Evolutionary conservation across 345 rosid genomes (phyloP), one percentile per base, ranked within the genome.

Genomic region (Hypericum perforatum): DNA sequence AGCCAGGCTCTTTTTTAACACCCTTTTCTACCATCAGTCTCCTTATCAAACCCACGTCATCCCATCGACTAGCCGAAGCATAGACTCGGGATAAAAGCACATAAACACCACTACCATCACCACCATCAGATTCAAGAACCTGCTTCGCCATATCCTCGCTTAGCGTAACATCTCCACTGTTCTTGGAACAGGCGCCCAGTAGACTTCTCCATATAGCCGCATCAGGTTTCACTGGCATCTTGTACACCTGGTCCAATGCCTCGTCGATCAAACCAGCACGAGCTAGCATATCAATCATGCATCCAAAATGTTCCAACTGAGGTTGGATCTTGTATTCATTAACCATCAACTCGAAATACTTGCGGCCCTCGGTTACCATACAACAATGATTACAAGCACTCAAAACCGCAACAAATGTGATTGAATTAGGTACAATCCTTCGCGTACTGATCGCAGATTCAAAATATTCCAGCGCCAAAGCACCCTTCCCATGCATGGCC

Each of bases 161-260:
- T 47, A 76, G 71, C 72, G 76, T 76, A 7, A 84, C 61, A 43
- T 79, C 66, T 53, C 64, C 84, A 56, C 78, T 74, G 46, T 69
- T 74, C 78, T 78, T 86, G 45, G 82, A 64, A 71, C 85, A 83
- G 54, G 95, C 84, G 61, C 75, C 90, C 8, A 89, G 97, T 22
- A 89, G 84, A 65, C 90, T 75, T 72, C 97, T 89, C 95, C 95
- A 86, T 29, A 85, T 83, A 22, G 83, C 84, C 0, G 43, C 73
- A 52, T 89, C 97, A 11, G 95, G 95, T 69, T 73, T 85, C 72
- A 80, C 65, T 0, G 79, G 81, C 95, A 86, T 89, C 49, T 9
- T 64, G 38, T 66, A 71, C 9, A 89, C 75, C 45, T 85, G 57
- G 59, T 78, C 66, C 16, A 85, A 67, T 6, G 95, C 97, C 64